A percentile compares a stretch with the other conserved stretches of the same genome.
These are phyloP conservation scores for Strigomonas oncopelti DNA, from an alignment of 208 protist species.

Conservation along the genomic window DNA sequence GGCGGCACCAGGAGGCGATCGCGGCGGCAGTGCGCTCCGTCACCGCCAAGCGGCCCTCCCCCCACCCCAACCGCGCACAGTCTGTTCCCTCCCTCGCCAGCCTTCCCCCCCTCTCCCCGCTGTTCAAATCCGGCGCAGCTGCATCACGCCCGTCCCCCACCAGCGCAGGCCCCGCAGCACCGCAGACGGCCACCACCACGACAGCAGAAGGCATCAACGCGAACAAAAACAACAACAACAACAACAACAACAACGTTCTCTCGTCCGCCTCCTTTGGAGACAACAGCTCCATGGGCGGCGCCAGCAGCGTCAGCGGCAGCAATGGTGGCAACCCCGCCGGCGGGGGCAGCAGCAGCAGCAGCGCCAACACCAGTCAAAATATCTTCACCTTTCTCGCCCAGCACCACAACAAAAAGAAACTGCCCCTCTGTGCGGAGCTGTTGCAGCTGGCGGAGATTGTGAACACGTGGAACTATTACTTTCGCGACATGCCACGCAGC, in stretches of 20 bases:
- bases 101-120: no score
- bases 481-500: not conserved
- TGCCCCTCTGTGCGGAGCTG: not conserved
- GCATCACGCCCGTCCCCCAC: no score
- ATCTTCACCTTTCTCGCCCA: no score
- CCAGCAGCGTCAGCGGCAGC: not conserved
- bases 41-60: no score
- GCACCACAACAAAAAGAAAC: not conserved
- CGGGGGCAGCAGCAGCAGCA: not conserved
- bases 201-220: no score
- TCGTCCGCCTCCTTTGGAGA: not conserved
- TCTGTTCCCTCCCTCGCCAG: no score
- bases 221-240: not conserved
- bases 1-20: no score
- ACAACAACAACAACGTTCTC: not conserved
- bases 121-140: no score
- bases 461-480: constrained; percentile 5
- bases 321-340: not conserved
- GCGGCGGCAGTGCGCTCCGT: no score
- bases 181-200: no score
- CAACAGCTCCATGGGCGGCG: not conserved
- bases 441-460: not conserved
- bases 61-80: no score
- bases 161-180: no score
- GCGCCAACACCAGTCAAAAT: not conserved